Evolutionary conservation across 2,329 filamentous ascomycete genomes (phyloP), one percentile per base, ranked within the genome.

Genomic region (Paecilomyces dactylethromorphus): DNA sequence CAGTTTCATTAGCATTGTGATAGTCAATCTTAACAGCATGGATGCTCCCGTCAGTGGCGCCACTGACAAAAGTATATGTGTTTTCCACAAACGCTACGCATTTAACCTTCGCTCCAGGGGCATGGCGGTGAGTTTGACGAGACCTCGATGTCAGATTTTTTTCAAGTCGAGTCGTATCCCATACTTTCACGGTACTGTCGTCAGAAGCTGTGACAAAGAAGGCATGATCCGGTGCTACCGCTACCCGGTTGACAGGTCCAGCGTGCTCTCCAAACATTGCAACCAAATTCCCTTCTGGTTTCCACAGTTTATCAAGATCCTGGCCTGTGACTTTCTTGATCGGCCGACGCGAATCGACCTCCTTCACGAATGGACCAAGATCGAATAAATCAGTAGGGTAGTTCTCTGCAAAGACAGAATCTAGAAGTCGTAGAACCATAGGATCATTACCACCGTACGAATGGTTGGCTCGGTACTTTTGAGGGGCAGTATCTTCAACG

Each of bases 131-230:
- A 0, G 90, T 95, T 69, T 95, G 90, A 22, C 93, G 84, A 29
- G 94, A 92, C 51, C 92, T 86, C 67, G 96, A 89, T 0, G 90
- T 89, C 55, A 97, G 86, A 70, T 97, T 97, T 52, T 92, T 88
- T 75, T 99, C 94, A 6, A 99, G 81, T 24, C 94, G 84, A 26
- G 87, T 87, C 26, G 91, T 89, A 75, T 99, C 94, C 94, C 94
- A 99, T 4, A 99, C 83, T 69, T 91, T 96, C 58, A 97, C 90
- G 6, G 84, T 86, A 2, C 94, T 91, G 73, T 99, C 94, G 68
- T 96, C 91, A 10, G 92, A 93, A 6, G 87, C 93, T 0, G 94
- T 97, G 58, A 97, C 83, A 74, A 99, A 99, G 76, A 99, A 99
- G 3, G 87, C 79, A 71, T 99, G 93, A 69, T 99, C 94, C 0